Conservation (phyloP, 306 rosid genomes). For the Vigna mungo region DNA sequence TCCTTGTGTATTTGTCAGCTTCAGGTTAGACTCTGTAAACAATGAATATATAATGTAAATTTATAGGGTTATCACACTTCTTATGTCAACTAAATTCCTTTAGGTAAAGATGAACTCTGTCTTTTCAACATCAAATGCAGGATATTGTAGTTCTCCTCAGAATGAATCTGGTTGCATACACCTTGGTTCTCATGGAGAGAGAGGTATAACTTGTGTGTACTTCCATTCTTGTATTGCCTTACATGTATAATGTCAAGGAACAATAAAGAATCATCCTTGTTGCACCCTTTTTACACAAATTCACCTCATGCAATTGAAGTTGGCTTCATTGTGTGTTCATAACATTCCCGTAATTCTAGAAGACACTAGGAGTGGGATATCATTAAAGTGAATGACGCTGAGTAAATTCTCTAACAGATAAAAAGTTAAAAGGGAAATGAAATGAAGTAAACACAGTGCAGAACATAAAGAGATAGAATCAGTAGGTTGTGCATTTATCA, state of each 20-base stretch:
- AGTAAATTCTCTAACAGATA: not conserved
- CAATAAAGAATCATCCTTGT: not conserved
- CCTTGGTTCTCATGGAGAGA: conserved; percentile 72
- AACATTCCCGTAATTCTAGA: not conserved
- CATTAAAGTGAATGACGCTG: not conserved
- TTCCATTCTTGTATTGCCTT: conserved; percentile 35
- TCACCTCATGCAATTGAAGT: not conserved
- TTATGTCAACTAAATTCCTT: conserved; percentile 42
- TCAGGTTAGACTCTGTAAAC: conserved; percentile 64
- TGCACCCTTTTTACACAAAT: not conserved
- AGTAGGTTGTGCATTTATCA: not conserved
- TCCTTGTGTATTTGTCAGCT: conserved; percentile 89
- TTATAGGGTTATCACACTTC: conserved; percentile 24
- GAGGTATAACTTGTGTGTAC: conserved; percentile 61
- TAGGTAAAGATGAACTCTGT: conserved; percentile 46
- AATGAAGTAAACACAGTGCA: not conserved
- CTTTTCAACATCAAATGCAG: conserved; percentile 56
- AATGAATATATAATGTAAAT: conserved; percentile 5
- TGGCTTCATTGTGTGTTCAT: not conserved
- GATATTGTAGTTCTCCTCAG: conserved; percentile 51
- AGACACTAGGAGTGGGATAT: not conserved
- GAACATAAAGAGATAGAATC: not conserved
- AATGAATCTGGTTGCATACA: conserved; percentile 62
- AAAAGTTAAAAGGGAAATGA: not conserved
- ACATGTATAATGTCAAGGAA: not conserved